These are phyloP conservation scores for Argentina anserina DNA, from an alignment of 306 rosid genomes.

Conservation along the genomic window DNA sequence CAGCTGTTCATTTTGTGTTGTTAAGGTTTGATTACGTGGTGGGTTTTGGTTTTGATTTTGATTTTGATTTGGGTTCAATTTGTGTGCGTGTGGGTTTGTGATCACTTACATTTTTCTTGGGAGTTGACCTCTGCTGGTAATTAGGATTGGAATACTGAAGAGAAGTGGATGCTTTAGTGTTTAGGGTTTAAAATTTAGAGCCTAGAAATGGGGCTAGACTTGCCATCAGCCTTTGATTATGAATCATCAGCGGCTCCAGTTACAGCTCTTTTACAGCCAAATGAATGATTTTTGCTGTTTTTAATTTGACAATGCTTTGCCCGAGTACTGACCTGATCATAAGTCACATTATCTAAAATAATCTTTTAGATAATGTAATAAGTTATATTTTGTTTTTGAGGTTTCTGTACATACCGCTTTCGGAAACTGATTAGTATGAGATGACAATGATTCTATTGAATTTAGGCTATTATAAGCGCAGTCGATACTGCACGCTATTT, in stretches of 20 bases:
- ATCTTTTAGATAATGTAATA: background rate
- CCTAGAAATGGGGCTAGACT: background rate
- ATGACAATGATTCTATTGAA: background rate
- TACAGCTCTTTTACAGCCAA: background rate
- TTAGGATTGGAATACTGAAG: background rate
- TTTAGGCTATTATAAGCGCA: background rate
- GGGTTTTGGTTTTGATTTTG: background rate
- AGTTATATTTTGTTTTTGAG: background rate
- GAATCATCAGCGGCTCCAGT: background rate
- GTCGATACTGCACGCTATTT: background rate
- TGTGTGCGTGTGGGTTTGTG: background rate
- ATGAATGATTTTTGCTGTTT: background rate
- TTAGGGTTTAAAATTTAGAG: no score
- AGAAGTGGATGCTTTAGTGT: background rate
- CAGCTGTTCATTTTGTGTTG: background rate
- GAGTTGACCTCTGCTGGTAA: no score
- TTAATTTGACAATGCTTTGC: no score
- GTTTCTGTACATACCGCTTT: background rate
- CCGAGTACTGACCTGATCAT: no score
- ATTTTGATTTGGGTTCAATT: background rate
- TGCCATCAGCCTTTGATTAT: background rate
- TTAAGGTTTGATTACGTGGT: background rate
- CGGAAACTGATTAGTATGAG: background rate
- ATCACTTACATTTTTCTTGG: background rate
- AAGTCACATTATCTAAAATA: background rate